A percentile compares a stretch with the other conserved stretches of the same genome.
phyloP scores from a whole-genome alignment of 306 rosid genomes.

The Sphenostylis stenocarpa region DNA sequence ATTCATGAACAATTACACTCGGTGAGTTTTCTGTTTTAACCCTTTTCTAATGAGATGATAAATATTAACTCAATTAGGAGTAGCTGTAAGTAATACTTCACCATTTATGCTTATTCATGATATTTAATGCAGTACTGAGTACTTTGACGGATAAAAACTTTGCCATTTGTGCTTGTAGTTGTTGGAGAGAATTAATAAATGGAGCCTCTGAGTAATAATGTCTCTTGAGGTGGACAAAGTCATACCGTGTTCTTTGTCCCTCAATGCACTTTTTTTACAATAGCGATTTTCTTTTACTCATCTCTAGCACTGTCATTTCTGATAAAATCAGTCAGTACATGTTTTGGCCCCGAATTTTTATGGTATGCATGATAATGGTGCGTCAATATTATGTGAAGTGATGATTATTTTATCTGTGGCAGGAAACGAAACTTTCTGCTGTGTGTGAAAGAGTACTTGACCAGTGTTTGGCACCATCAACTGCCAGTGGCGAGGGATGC shows the following conservation, averaged over 20 bases:
- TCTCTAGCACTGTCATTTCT: neutral
- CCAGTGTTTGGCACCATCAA: conserved; percentile 90
- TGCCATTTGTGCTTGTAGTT: neutral
- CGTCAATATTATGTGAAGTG: too few species aligned
- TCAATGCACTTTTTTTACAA: neutral
- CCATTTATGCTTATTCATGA: neutral
- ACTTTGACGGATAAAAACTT: neutral
- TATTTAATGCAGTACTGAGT: conserved; percentile 1
- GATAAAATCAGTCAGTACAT: neutral
- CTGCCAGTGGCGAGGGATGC: conserved; percentile 82
- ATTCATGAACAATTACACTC: conserved; percentile 64
- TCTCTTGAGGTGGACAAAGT: neutral
- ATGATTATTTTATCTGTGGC: conserved; percentile 27
- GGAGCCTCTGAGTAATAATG: neutral
- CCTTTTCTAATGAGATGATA: neutral
- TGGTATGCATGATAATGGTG: neutral
- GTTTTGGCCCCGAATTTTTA: neutral
- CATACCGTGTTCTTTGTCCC: neutral
- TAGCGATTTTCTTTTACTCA: conserved; percentile 8
- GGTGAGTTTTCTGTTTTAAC: conserved; percentile 45
- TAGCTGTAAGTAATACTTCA: neutral
- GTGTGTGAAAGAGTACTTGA: conserved; percentile 88
- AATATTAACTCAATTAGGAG: conserved; percentile 2
- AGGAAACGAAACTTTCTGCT: conserved; percentile 76
- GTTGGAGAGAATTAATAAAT: conserved; percentile 13